These are phyloP conservation scores for Aureobasidium sp. DNA, from an alignment of 2,329 filamentous ascomycete genomes.

Conservation along the genomic window DNA sequence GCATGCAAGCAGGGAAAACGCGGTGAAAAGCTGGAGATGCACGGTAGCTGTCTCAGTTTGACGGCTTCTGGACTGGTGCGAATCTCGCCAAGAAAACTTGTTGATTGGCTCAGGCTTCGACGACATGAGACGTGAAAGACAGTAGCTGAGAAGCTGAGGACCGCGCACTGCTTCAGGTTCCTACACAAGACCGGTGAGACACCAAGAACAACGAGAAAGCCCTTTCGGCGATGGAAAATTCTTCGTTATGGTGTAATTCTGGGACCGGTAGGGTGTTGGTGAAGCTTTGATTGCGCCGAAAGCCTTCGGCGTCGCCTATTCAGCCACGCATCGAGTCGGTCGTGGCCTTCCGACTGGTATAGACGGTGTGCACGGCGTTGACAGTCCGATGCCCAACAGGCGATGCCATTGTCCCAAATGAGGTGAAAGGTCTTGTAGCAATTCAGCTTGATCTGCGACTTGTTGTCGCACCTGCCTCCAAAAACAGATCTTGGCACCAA, in stretches of 20 bases:
- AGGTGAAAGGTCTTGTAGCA: not conserved
- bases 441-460: not conserved
- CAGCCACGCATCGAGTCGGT: not conserved
- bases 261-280: not conserved
- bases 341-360: not conserved
- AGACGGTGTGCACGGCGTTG: not conserved
- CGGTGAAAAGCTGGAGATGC: constrained; percentile 5
- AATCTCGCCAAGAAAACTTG: not conserved
- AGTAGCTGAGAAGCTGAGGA: constrained; percentile 1
- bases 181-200: constrained; percentile 7
- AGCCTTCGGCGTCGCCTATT: constrained; percentile 3
- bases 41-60: constrained; percentile 8
- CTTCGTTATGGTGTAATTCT: constrained; percentile 1
- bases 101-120: not conserved
- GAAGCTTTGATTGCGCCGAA: constrained; percentile 4
- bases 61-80: constrained; percentile 1
- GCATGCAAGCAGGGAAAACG: not conserved
- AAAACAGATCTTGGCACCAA: not conserved
- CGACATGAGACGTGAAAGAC: not conserved
- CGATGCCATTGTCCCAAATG: not conserved
- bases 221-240: not conserved
- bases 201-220: not conserved
- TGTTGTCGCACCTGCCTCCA: not conserved
- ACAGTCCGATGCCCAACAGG: not conserved
- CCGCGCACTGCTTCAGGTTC: constrained; percentile 4